Base-by-base conservation (phyloP, 306 rosid species). In the Medicago lupulina region DNA sequence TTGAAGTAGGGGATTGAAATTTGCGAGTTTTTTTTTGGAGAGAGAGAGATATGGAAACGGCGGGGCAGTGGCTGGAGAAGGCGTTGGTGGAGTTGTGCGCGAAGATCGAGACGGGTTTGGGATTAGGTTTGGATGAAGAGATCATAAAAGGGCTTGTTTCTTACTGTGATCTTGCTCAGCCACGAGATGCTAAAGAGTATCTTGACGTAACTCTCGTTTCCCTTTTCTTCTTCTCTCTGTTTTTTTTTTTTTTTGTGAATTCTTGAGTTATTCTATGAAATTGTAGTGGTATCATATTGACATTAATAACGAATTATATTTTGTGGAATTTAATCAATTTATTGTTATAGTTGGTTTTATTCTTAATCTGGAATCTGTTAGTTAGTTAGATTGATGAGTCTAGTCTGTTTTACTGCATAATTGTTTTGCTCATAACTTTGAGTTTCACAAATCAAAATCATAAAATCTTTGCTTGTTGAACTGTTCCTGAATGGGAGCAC, bases 91-190 rank as follows among this genome's bases (percentile, higher is more conserved):
- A 90, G 77, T 79, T 95, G 8, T 88, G 92, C 58, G 77, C 84
- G 69, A 92, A 79, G 83, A 83, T 89, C 60, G 97, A 95, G 28
- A 83, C 91, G 2, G 97, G 96, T 4, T 76, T 90, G 84, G 93
- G 89, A 19, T 73, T 95, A 62, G 88, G 82, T 34, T 77, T 87
- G 57, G 97, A 92, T 58, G 69, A 73, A 85, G 99, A 95, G 21
- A 92, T 92, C 79, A 92, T 95, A 6, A 86, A 97, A 25, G 97
- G 97, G 17, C 84, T 95, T 16, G 99, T 92, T 57, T 95, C 99
- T 23, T 95, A 92, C 75, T 95, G 97, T 66, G 96, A 95, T 79
- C 86, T 88, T 34, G 96, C 99, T 70, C 79, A 90, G 21, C 96
- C 99, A 18, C 87, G 40, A 14, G 99, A 95, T 77, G 99, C 97